Evolutionary conservation across 306 rosid species (phyloP), one percentile per base, ranked within the genome.

Genomic region (Vigna hirtella): DNA sequence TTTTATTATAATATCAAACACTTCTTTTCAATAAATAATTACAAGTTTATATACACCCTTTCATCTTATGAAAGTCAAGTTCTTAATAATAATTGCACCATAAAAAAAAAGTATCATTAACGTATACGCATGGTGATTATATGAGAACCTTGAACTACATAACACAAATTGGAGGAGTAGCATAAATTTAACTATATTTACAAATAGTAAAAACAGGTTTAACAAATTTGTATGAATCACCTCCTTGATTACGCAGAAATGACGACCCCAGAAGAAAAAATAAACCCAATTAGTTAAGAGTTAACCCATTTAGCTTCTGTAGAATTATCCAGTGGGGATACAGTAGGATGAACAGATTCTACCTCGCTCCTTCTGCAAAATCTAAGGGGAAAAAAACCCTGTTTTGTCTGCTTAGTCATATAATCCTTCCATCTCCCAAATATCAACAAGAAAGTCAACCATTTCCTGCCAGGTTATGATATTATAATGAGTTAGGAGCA

Each of bases 391-490:
- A n/a, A 75, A 5, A 20, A 53, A 71, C 28, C 42, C 42, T 75
- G 16, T 20, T 74, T 79, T 81, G 52, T 70, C 70, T 43, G 75
- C 57, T 94, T 87, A 90, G 73, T 90, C 98, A 78, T 92, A 91
- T 55, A 90, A 59, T 76, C 97, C 97, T 51, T 90, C 97, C 57
- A 85, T 82, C 84, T 92, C 98, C 97, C 97, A 94, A 17, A 88
- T 71, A 79, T 92, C 91, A 70, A 85, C 92, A 73, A 93, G 93
- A 83, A 90, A 93, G 9, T 90, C 96, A 18, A 90, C 28, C 97
- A 94, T 94, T 82, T 94, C 98, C 98, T 94, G 94, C 10, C 66
- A 83, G 67, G 63, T 77, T 42, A 62, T 47, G 62, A 66, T 43
- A n/a, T 38, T 43, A 9, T 32, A 51, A 74, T 52, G 77, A 62